phyloP scores from a whole-genome alignment of 1,284 basidiomycete species.

The Puccinia brachypodii region DNA sequence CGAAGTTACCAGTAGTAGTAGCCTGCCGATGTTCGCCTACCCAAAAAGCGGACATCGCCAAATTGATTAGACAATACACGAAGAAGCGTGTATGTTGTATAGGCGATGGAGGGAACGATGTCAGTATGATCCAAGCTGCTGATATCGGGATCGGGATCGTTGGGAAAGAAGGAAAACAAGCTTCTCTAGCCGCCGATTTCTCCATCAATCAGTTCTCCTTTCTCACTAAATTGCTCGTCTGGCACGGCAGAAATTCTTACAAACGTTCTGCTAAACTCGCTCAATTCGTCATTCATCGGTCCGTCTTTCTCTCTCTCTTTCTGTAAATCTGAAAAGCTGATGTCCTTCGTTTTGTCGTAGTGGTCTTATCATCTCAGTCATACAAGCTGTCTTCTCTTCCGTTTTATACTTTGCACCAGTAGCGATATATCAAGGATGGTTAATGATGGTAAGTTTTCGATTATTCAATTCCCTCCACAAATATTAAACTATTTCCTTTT shows the following conservation, averaged over 20 bases:
- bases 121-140: slow-evolving; percentile 93
- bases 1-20: slow-evolving; percentile 92
- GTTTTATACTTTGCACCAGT: slow-evolving; percentile 99
- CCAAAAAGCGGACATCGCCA: slow-evolving; percentile 95
- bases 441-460: slow-evolving; percentile 66
- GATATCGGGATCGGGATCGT: slow-evolving; percentile 96
- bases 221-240: slow-evolving; percentile 90
- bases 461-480: neutral
- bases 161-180: slow-evolving; percentile 98
- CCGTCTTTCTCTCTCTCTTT: neutral
- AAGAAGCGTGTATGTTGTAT: slow-evolving; percentile 97
- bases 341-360: slow-evolving; percentile 44
- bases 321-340: neutral
- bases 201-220: slow-evolving; percentile 93
- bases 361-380: slow-evolving; percentile 94
- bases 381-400: slow-evolving; percentile 73
- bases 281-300: slow-evolving; percentile 95
- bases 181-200: slow-evolving; percentile 95
- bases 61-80: slow-evolving; percentile 82
- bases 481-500: neutral
- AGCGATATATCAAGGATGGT: slow-evolving; percentile 95
- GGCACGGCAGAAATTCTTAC: slow-evolving; percentile 97
- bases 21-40: slow-evolving; percentile 98
- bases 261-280: slow-evolving; percentile 95
- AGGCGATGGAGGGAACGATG: slow-evolving; percentile 91